Evolutionary conservation across 805 yeast genomes (phyloP).

Genomic region (Jamesozyma rosinii): DNA sequence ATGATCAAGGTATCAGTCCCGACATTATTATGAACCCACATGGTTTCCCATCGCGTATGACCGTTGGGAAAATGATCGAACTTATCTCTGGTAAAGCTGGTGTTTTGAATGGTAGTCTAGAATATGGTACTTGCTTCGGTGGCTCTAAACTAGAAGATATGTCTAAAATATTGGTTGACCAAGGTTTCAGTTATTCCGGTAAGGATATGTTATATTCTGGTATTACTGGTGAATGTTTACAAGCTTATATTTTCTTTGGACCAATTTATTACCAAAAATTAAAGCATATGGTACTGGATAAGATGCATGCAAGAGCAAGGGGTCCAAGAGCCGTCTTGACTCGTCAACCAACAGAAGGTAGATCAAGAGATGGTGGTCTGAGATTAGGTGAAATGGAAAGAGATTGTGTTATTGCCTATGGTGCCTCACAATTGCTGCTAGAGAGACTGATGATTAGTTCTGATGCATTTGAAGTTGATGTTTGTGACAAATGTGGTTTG

Average conservation of each 20-base stretch:
- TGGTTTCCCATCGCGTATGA: slow-evolving; percentile 99
- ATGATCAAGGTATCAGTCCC: slow-evolving; percentile 83
- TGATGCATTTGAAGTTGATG: slow-evolving; percentile 95
- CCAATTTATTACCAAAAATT: slow-evolving; percentile 96
- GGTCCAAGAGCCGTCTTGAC: slow-evolving; percentile 98
- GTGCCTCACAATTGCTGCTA: slow-evolving; percentile 87
- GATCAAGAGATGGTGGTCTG: slow-evolving; percentile 97
- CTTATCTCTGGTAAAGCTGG: slow-evolving; percentile 96
- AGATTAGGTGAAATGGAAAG: slow-evolving; percentile 99
- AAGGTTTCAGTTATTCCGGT: slow-evolving; percentile 91
- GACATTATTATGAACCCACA: slow-evolving; percentile 98
- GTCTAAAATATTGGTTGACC: slow-evolving; percentile 80
- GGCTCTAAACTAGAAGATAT: slow-evolving; percentile 94
- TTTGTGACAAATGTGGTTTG: slow-evolving; percentile 87
- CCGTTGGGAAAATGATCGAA: slow-evolving; percentile 97
- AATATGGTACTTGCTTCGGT: slow-evolving; percentile 97
- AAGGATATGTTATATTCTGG: slow-evolving; percentile 97
- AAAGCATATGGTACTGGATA: slow-evolving; percentile 97
- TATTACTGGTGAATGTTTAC: slow-evolving; percentile 92
- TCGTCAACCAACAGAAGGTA: slow-evolving; percentile 97
- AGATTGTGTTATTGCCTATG: slow-evolving; percentile 98
- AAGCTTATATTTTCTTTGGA: slow-evolving; percentile 96
- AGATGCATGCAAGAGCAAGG: slow-evolving; percentile 99
- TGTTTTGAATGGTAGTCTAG: slow-evolving; percentile 79
- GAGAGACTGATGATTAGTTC: slow-evolving; percentile 95